Percentiles rank a stretch among this genome's conserved stretches.
Conservation (phyloP, 805 yeast species). For the Myxozyma neotropica region DNA sequence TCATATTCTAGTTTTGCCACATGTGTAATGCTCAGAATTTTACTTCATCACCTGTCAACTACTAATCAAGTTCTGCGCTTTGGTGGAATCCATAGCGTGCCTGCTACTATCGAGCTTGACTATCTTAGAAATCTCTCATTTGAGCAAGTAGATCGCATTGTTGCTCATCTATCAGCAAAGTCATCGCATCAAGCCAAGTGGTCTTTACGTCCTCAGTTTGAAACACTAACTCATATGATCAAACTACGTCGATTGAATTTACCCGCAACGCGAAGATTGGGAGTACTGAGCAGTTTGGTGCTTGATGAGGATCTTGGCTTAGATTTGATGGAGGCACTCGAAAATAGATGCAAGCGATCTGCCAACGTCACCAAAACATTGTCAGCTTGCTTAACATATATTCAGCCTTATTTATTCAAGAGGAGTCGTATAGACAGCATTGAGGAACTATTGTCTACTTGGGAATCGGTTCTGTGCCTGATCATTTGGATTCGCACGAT, state of each 20-base stretch:
- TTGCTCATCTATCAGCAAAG: constrained; percentile 10
- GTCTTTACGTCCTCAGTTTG: constrained; percentile 11
- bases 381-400: constrained; percentile 9
- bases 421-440: constrained; percentile 9
- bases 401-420: constrained; percentile 17
- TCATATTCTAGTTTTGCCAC: constrained; percentile 17
- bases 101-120: constrained; percentile 20
- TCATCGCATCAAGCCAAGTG: background rate
- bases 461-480: constrained; percentile 20
- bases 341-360: constrained; percentile 18
- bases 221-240: constrained; percentile 14
- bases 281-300: constrained; percentile 16
- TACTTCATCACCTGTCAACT: constrained; percentile 20
- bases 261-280: constrained; percentile 19
- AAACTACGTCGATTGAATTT: constrained; percentile 15
- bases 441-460: constrained; percentile 18
- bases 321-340: constrained; percentile 17
- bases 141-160: constrained; percentile 20
- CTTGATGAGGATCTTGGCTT: constrained; percentile 19
- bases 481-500: constrained; percentile 25
- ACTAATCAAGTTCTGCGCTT: constrained; percentile 20
- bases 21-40: constrained; percentile 12
- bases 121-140: constrained; percentile 17
- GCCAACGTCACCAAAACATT: constrained; percentile 14
- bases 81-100: constrained; percentile 19